Evolutionary conservation across 129 eudicot genomes (phyloP).

Genomic region (Solidago caesia): DNA sequence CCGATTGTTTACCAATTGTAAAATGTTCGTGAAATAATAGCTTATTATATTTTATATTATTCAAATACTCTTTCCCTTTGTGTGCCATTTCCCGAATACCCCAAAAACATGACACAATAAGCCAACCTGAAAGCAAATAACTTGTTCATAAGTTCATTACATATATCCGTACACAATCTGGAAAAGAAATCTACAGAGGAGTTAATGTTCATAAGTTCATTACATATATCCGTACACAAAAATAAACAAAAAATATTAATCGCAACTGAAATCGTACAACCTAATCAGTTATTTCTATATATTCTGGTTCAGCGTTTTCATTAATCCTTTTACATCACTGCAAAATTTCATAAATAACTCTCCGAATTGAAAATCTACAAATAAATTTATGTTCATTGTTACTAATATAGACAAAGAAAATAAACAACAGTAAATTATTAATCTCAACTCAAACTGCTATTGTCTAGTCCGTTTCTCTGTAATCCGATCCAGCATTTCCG

Average conservation of each 20-base stretch:
- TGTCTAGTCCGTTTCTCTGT: neutral
- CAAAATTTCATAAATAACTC: conserved; percentile 14
- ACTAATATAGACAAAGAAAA: too few species aligned
- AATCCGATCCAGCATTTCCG: neutral
- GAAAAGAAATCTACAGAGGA: neutral
- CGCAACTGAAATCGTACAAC: neutral
- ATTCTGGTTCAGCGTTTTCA: conserved; percentile 76
- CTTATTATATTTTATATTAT: too few species aligned
- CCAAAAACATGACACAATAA: too few species aligned
- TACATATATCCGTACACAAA: neutral
- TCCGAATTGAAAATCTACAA: neutral
- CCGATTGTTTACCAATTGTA: too few species aligned
- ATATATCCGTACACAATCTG: too few species aligned
- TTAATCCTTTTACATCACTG: conserved; percentile 81
- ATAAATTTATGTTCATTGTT: too few species aligned
- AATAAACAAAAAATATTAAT: neutral
- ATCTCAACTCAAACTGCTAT: neutral
- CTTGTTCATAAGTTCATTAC: too few species aligned
- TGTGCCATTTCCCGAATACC: too few species aligned
- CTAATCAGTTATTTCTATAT: conserved; percentile 38
- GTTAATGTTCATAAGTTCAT: neutral
- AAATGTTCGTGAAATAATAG: too few species aligned
- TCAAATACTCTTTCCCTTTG: too few species aligned
- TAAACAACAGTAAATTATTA: neutral
- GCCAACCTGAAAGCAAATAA: too few species aligned